phyloP scores from a whole-genome alignment of 768 basidiomycete genomes.

The Termitomyces sp. region DNA sequence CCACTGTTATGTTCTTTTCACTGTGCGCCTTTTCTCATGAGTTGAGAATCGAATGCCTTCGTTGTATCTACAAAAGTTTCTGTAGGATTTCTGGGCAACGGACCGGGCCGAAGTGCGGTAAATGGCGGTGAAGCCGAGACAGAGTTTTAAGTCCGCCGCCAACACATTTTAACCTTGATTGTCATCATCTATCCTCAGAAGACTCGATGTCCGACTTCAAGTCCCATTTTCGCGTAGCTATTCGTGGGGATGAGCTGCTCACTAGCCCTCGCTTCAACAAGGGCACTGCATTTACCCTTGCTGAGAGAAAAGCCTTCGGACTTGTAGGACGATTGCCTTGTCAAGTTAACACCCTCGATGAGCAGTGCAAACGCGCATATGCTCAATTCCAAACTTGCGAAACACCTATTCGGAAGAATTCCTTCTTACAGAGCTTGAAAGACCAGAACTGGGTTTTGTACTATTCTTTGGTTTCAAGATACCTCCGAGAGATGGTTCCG shows the following conservation, averaged over 20 bases:
- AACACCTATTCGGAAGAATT: conserved; percentile 53
- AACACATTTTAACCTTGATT: not conserved
- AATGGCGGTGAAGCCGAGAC: no score
- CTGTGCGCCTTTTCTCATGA: no score
- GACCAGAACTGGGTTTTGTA: conserved; percentile 83
- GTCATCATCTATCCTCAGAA: not conserved
- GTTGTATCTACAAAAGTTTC: no score
- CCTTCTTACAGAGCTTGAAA: conserved; percentile 72
- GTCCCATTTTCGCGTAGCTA: conserved; percentile 31
- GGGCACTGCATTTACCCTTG: conserved; percentile 69
- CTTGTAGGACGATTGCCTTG: conserved; percentile 47
- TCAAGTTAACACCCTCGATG: conserved; percentile 61
- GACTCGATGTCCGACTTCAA: not conserved
- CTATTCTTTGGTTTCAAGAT: conserved; percentile 56
- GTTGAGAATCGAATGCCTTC: no score
- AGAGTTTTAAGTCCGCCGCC: no score
- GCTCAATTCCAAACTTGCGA: conserved; percentile 45
- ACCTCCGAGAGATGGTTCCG: conserved; percentile 60
- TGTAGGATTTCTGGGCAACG: no score
- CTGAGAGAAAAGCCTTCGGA: conserved; percentile 70
- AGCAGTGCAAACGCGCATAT: conserved; percentile 75
- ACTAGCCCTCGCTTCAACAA: conserved; percentile 70
- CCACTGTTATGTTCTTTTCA: no score
- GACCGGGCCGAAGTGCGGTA: no score
- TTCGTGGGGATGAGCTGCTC: conserved; percentile 62